These are phyloP conservation scores for Paralagenidium karlingii DNA, from an alignment of 352 stramenopile species.

Conservation along the genomic window DNA sequence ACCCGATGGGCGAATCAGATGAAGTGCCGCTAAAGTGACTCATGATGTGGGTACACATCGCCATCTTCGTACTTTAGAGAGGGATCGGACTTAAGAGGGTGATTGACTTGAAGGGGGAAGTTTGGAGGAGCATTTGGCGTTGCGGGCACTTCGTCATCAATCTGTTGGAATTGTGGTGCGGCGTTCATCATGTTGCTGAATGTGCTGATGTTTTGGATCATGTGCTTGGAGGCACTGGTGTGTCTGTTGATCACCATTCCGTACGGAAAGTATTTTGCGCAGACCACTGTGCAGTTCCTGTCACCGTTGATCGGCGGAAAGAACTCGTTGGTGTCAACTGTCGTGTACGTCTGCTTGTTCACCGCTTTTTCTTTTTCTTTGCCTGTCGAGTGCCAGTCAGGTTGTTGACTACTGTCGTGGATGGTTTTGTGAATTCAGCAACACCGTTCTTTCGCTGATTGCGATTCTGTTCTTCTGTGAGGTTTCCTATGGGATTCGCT, in stretches of 20 bases:
- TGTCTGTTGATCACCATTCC: slow-evolving; percentile 37
- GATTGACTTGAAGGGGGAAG: no score
- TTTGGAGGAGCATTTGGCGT: no score
- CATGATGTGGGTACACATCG: no score
- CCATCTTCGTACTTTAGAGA: no score
- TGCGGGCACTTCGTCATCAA: background rate
- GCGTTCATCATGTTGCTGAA: slow-evolving; percentile 36
- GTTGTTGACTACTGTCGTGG: background rate
- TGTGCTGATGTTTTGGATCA: slow-evolving; percentile 39
- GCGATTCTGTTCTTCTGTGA: slow-evolving; percentile 63
- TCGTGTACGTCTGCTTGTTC: slow-evolving; percentile 10
- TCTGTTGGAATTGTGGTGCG: background rate
- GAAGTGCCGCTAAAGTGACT: no score
- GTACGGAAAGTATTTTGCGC: slow-evolving; percentile 44
- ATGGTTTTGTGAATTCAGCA: slow-evolving; percentile 8
- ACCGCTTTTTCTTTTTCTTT: background rate
- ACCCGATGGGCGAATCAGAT: no score
- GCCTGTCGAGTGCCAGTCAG: background rate
- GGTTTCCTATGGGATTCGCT: no score
- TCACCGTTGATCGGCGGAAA: slow-evolving; percentile 20
- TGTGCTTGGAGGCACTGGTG: slow-evolving; percentile 27
- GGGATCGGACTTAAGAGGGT: no score
- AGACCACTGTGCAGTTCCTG: slow-evolving; percentile 46
- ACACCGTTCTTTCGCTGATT: slow-evolving; percentile 41
- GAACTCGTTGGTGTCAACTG: slow-evolving; percentile 24